Base-by-base conservation (phyloP, 2,329 filamentous ascomycete species). In the Zymoseptoria brevis region DNA sequence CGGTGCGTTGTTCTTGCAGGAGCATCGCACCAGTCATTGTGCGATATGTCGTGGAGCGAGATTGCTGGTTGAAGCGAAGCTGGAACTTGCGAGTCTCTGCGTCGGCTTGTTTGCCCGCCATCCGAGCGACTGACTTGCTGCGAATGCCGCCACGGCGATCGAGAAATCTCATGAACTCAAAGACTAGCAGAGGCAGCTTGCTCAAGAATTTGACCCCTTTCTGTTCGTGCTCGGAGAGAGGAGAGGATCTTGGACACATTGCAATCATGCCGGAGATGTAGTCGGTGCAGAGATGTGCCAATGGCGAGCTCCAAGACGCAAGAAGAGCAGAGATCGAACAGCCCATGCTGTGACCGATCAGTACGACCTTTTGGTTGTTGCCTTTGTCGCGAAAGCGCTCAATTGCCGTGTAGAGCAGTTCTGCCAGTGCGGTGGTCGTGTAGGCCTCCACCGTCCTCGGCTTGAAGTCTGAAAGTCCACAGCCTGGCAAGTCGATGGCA, bases 331-430 rank as follows among this genome's bases (percentile, higher is more conserved):
- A 84, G 19, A 96, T 77, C 2, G 88, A 88, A 60, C 88, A 91
- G 6, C 94, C 94, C 83, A 96, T 88, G 71, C 90, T 96, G 70
- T 99, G 94, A 1, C 87, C 90, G 60, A 97, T 83, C 29, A 96
- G 74, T 19, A 96, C 81, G 13, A 96, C 82, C 3, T 85, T 83
- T 72, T 96, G 91, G 55, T 67, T 62, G 0, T 77, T 79, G 41
- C 83, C 79, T 50, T 80, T 81, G 64, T 89, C 85, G 49, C 87
- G 83, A 69, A 93, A 83, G 52, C 85, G 81, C 48, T 90, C 82
- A 60, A 97, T 91, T 30, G 90, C 83, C 1, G 79, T 81, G 58
- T 86, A 86, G 13, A 96, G 78, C 9, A 99, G 78, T 65, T 90
- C 87, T 3, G 83, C 84, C 22, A 97, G 78, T 1, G 88, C 85